Conservation (phyloP, 495 filamentous ascomycete genomes). For the Hypoxylon subgilvum region DNA sequence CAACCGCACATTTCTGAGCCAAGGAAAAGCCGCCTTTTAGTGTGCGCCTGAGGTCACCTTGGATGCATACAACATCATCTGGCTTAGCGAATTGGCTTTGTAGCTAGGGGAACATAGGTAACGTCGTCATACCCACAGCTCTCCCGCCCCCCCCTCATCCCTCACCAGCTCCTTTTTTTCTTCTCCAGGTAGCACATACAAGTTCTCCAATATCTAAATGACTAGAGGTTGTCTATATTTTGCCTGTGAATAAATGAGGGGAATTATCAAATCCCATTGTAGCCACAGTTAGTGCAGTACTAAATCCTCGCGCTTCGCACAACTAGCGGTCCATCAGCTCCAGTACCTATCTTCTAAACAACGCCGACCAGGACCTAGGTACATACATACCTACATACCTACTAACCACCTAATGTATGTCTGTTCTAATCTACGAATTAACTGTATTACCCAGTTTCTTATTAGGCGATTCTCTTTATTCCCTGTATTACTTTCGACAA, state of each 20-base stretch:
- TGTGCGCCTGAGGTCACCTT: not conserved
- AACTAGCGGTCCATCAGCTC: no score
- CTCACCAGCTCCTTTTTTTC: no score
- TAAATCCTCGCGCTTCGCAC: no score
- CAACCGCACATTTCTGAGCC: not conserved
- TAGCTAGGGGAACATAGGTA: no score
- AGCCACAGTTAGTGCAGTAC: slow-evolving; percentile 16
- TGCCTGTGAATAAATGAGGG: not conserved
- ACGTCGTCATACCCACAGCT: no score
- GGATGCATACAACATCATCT: not conserved
- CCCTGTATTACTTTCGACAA: slow-evolving; percentile 18
- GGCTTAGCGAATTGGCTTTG: no score
- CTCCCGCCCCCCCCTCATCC: no score
- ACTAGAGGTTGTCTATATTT: not conserved
- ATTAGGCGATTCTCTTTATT: slow-evolving; percentile 23
- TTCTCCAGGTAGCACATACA: no score
- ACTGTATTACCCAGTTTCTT: not conserved
- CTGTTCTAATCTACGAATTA: not conserved
- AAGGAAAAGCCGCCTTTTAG: not conserved
- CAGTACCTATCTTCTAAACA: no score
- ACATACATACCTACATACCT: no score
- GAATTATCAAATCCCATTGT: not conserved
- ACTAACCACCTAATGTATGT: not conserved
- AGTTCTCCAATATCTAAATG: slow-evolving; percentile 7
- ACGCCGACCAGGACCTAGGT: no score